Evolutionary conservation across 2,329 filamentous ascomycete species (phyloP).

Genomic region (Arthroderma sp.): DNA sequence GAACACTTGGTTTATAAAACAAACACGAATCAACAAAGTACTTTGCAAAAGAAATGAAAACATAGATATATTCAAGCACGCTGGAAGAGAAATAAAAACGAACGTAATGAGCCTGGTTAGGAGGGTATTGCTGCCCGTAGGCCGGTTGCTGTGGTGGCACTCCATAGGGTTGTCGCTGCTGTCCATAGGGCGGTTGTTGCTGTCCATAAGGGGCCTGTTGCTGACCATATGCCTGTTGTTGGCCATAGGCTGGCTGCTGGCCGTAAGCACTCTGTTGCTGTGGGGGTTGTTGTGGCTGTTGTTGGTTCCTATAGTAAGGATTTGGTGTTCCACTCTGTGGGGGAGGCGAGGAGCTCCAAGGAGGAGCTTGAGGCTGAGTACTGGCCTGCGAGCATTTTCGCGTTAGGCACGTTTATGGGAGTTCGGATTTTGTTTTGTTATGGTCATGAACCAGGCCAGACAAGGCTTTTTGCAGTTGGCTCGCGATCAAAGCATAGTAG

Average conservation of each 20-base stretch:
- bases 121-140: conserved; percentile 23
- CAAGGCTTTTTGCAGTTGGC: not conserved
- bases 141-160: conserved; percentile 25
- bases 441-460: conserved; percentile 2
- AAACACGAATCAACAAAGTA: not conserved
- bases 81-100: conserved; percentile 12
- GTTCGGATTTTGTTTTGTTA: not conserved
- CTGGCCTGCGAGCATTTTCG: conserved; percentile 8
- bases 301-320: conserved; percentile 18
- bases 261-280: conserved; percentile 28
- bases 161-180: conserved; percentile 9
- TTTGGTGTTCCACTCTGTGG: conserved; percentile 18
- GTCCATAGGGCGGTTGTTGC: conserved; percentile 23
- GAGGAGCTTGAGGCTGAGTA: conserved; percentile 16
- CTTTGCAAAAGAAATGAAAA: conserved; percentile 1
- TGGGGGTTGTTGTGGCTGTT: conserved; percentile 19
- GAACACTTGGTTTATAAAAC: conserved; percentile 6
- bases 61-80: not conserved
- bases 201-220: conserved; percentile 25
- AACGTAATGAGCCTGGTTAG: conserved; percentile 24
- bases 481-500: conserved; percentile 2
- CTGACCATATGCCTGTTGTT: conserved; percentile 23
- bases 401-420: conserved; percentile 6
- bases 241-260: conserved; percentile 27
- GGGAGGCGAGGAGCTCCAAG: conserved; percentile 33